A percentile compares a stretch with the other conserved stretches of the same genome.
Evolutionary conservation across 306 rosid species (phyloP).

Genomic region (Trifolium fragiferum): DNA sequence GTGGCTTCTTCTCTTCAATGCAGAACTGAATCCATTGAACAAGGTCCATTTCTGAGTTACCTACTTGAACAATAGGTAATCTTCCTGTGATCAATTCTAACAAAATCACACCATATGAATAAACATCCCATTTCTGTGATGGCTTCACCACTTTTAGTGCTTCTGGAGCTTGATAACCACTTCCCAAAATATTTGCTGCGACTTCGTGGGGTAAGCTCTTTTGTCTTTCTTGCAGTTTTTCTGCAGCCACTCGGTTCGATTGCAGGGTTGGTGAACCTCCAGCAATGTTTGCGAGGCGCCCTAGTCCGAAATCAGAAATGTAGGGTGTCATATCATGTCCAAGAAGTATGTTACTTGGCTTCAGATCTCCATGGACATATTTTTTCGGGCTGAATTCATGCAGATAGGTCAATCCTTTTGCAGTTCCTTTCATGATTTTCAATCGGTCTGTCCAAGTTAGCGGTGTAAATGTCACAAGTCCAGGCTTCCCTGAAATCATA

Average conservation of each 20-base stretch:
- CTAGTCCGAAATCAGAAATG: conserved; percentile 92
- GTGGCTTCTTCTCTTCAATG: conserved; percentile 93
- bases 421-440: conserved; percentile 80
- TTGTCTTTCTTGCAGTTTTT: conserved; percentile 69
- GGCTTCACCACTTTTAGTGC: conserved; percentile 88
- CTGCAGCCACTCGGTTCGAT: conserved; percentile 62
- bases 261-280: conserved; percentile 85
- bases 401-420: conserved; percentile 83
- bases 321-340: conserved; percentile 80
- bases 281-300: conserved; percentile 92
- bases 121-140: conserved; percentile 97
- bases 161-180: conserved; percentile 88
- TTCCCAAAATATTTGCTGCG: conserved; percentile 51
- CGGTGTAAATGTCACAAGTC: conserved; percentile 62
- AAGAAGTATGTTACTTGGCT: conserved; percentile 82
- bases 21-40: conserved; percentile 94
- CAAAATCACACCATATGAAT: conserved; percentile 89
- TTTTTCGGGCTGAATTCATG: conserved; percentile 97
- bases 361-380: conserved; percentile 93
- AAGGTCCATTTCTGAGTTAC: conserved; percentile 85
- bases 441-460: conserved; percentile 72
- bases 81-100: conserved; percentile 88
- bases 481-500: conserved; percentile 69
- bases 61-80: conserved; percentile 74
- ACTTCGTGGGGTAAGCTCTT: conserved; percentile 65